Percentiles rank a stretch among this genome's conserved stretches.
Evolutionary conservation across 2,329 filamentous ascomycete genomes (phyloP).

Genomic region (Pseudocercospora eumusae): DNA sequence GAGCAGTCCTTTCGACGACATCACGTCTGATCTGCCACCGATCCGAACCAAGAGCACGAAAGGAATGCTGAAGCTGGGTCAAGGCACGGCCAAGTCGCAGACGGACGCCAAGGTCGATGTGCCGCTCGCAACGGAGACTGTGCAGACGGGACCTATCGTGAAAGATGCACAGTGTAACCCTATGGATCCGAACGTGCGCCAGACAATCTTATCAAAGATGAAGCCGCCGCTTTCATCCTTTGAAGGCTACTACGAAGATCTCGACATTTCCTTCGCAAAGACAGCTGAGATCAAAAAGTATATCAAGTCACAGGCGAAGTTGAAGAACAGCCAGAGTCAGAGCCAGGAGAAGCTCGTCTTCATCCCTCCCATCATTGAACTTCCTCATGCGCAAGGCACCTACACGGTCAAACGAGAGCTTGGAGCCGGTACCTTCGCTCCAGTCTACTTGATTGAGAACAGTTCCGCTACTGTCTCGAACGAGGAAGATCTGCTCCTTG

Average conservation of each 20-base stretch:
- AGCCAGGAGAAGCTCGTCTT: constrained; percentile 49
- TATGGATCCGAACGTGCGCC: constrained; percentile 72
- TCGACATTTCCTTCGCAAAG: constrained; percentile 63
- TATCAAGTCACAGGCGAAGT: constrained; percentile 65
- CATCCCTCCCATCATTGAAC: constrained; percentile 65
- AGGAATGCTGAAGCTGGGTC: constrained; percentile 42
- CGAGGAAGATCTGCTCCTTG: constrained; percentile 43
- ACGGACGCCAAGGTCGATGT: constrained; percentile 33
- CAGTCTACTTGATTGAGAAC: constrained; percentile 85
- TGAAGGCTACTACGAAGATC: constrained; percentile 76
- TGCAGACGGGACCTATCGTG: constrained; percentile 70
- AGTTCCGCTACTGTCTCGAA: constrained; percentile 39
- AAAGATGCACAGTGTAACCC: constrained; percentile 86
- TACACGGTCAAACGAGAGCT: constrained; percentile 85
- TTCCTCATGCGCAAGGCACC: constrained; percentile 63
- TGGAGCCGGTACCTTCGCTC: constrained; percentile 90
- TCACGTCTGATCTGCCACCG: constrained; percentile 59
- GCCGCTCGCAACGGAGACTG: constrained; percentile 43
- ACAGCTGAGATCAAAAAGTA: constrained; percentile 79
- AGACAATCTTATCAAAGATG: constrained; percentile 72
- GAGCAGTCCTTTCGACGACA: constrained; percentile 73
- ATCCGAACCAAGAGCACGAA: constrained; percentile 53
- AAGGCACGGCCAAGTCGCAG: constrained; percentile 39
- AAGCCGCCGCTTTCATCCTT: constrained; percentile 74
- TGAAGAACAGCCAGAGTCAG: constrained; percentile 51